A percentile compares a stretch with the other conserved stretches of the same genome.
Evolutionary conservation across 768 basidiomycete species (phyloP).

Genomic region (Panaeolus cyanescens): DNA sequence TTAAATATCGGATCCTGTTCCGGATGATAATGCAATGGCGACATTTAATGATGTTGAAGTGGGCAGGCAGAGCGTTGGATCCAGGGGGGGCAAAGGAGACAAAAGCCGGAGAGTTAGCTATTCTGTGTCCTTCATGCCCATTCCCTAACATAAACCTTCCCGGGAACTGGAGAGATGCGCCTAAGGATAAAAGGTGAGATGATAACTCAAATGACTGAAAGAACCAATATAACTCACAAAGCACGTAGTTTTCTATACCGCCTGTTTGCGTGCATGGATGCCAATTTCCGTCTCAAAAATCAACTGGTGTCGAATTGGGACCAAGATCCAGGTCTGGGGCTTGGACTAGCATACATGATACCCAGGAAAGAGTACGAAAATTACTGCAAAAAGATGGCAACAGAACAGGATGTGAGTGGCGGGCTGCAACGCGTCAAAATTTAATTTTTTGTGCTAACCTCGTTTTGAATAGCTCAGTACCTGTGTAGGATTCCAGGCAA

Average conservation of each 20-base stretch:
- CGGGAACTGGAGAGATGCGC: neutral
- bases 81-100: slow-evolving; percentile 3
- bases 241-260: slow-evolving; percentile 3
- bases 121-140: slow-evolving; percentile 4
- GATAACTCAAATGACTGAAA: neutral
- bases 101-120: neutral
- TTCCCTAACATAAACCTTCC: slow-evolving; percentile 1
- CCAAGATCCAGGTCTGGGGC: slow-evolving; percentile 4
- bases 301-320: slow-evolving; percentile 2
- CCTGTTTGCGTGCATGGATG: slow-evolving; percentile 17
- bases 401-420: neutral
- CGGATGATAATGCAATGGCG: slow-evolving; percentile 13
- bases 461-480: slow-evolving; percentile 8
- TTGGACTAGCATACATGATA: slow-evolving; percentile 1
- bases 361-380: neutral
- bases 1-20: slow-evolving; percentile 12
- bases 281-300: slow-evolving; percentile 24
- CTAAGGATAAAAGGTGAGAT: neutral
- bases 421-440: too few species aligned
- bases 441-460: too few species aligned
- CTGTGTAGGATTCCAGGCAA: slow-evolving; percentile 27
- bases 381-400: neutral
- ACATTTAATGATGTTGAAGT: slow-evolving; percentile 17
- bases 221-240: neutral
- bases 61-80: slow-evolving; percentile 7